phyloP scores from a whole-genome alignment of 2,329 filamentous ascomycete genomes.

The Pseudocercospora pini-densiflorae region DNA sequence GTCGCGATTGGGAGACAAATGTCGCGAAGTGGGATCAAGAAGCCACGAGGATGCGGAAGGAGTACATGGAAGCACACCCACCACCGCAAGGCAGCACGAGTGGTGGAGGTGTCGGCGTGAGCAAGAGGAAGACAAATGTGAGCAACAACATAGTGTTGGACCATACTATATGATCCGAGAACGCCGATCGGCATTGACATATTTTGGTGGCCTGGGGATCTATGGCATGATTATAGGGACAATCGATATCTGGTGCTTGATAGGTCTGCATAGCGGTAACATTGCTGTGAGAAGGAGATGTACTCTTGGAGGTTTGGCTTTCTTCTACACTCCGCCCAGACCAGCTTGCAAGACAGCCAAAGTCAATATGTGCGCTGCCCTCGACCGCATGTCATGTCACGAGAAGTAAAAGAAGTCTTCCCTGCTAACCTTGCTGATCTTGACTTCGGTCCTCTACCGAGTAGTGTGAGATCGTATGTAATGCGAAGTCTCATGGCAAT shows the following conservation, averaged over 20 bases:
- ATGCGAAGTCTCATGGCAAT: background rate
- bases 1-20: slow-evolving; percentile 65
- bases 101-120: slow-evolving; percentile 30
- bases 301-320: background rate
- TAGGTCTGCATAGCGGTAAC: background rate
- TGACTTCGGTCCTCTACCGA: background rate
- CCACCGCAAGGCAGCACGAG: slow-evolving; percentile 23
- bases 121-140: slow-evolving; percentile 39
- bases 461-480: background rate
- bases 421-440: background rate
- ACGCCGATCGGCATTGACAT: background rate
- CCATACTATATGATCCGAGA: slow-evolving; percentile 15
- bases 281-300: background rate
- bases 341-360: background rate
- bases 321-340: background rate
- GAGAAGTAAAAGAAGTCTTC: background rate
- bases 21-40: slow-evolving; percentile 73
- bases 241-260: background rate
- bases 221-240: background rate
- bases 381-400: background rate
- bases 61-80: slow-evolving; percentile 43
- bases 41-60: slow-evolving; percentile 55
- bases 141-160: slow-evolving; percentile 39
- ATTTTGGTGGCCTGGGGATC: background rate
- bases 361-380: background rate